Base-by-base conservation (phyloP, 495 filamentous ascomycete genomes). In the Geoglossum glabrum region DNA sequence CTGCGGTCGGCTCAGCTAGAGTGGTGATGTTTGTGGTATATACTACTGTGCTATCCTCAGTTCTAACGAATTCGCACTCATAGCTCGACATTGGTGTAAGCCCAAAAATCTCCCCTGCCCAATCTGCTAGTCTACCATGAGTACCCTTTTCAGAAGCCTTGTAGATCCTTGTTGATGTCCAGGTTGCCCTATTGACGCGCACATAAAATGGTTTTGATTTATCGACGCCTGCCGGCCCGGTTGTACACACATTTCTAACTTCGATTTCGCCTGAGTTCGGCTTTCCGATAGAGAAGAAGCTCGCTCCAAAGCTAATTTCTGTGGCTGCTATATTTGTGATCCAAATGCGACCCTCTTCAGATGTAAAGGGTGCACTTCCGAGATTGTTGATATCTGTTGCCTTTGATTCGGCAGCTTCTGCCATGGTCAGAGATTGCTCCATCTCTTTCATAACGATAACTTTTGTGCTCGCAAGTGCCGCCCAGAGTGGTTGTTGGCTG, bases 371-470 rank as follows among this genome's bases (percentile, higher is more conserved):
- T 62, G 85, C 83, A 60, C 83, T 85, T 61, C 87, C 87, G 52
- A 90, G 77, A 65, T 90, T 85, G 64, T 84, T 77, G 52, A 79
- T 81, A 64, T 90, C 86, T 56, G 81, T 87, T 59, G 80, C 84
- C 69, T 86, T 76, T 64, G 83, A 76, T 67, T 85, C 77, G 55
- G 76, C 72, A 60, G 85, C 82, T 73, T 95, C 74, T 33, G 81
- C 81, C 49, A 85, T 74, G 36, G 83, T 80, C 67, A 87, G 83
- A 57, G 84, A 86, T 69, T 90, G 79, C 65, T 94, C 88, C 66
- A 88, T 90, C 72, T 94, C 89, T 65, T 92, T 89, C 65, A 90
- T 80, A 64, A 94, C 83, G 47, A 89, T 90, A 63, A 95, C 88
- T 70, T 94, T 96, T 57, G 86, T 93, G 68, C 86, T 92, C 28